Evolutionary conservation across 2,329 filamentous ascomycete genomes (phyloP).

Genomic region (Setomelanomma holmii): DNA sequence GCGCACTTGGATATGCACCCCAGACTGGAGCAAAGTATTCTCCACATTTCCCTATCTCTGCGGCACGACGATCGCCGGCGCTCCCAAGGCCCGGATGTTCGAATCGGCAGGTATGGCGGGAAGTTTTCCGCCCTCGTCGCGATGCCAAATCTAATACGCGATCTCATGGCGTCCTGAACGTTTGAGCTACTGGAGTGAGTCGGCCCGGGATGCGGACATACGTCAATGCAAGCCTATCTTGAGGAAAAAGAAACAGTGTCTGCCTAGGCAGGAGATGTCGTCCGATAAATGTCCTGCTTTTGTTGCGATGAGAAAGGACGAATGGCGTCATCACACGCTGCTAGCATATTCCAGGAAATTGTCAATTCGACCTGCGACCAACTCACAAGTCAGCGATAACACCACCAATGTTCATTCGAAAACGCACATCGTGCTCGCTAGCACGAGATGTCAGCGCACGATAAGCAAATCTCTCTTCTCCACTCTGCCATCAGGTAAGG

Average conservation of each 20-base stretch:
- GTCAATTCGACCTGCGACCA: conserved; percentile 13
- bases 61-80: conserved; percentile 20
- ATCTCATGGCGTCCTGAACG: no score
- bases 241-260: not conserved
- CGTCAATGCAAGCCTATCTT: conserved; percentile 3
- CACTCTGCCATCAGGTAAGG: conserved; percentile 17
- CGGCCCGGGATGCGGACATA: conserved; percentile 8
- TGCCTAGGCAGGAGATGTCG: not conserved
- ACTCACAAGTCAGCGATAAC: conserved; percentile 6
- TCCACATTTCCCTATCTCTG: conserved; percentile 25
- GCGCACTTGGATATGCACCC: conserved; percentile 27
- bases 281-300: conserved; percentile 5
- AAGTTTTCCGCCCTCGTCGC: conserved; percentile 12
- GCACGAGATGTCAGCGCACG: conserved; percentile 13
- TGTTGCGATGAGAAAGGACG: not conserved
- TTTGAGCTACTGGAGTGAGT: conserved; percentile 1
- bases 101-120: conserved; percentile 26
- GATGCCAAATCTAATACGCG: conserved; percentile 4
- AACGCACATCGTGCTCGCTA: conserved; percentile 21
- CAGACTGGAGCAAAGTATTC: conserved; percentile 31
- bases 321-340: conserved; percentile 5
- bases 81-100: conserved; percentile 12
- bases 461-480: conserved; percentile 26
- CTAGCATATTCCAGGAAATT: conserved; percentile 13
- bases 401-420: conserved; percentile 24